Evolutionary conservation across 345 rosid species (phyloP).

Genomic region (Viola odorata): DNA sequence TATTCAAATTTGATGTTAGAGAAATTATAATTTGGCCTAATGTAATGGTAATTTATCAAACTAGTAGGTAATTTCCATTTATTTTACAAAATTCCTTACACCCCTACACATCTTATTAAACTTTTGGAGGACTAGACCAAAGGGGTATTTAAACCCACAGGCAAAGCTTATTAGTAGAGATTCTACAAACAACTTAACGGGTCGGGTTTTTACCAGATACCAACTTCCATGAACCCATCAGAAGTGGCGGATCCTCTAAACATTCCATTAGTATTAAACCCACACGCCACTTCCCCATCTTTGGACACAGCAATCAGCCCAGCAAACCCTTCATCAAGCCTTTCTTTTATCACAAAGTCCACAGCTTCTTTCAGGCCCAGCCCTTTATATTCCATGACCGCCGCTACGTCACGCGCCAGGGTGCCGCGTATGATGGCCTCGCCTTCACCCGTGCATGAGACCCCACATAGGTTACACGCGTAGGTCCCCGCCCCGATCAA

Average conservation of each 20-base stretch:
- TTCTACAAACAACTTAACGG: no score
- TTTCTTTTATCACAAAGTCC: conserved; percentile 62
- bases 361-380: conserved; percentile 70
- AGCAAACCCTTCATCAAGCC: conserved; percentile 75
- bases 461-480: conserved; percentile 68
- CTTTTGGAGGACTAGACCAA: no score
- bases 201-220: conserved; percentile 41
- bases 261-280: conserved; percentile 78
- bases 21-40: no score
- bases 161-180: no score
- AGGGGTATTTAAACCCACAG: no score
- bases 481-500: conserved; percentile 93
- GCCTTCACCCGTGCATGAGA: conserved; percentile 95
- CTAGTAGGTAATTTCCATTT: no score
- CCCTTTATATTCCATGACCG: conserved; percentile 96
- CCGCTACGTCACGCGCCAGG: conserved; percentile 84
- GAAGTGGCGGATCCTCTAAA: conserved; percentile 87
- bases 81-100: no score
- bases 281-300: conserved; percentile 79
- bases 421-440: conserved; percentile 90
- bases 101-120: no score
- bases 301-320: conserved; percentile 89
- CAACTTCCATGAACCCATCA: conserved; percentile 87
- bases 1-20: no score
- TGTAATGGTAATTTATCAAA: no score